A percentile compares a stretch with the other conserved stretches of the same genome.
phyloP scores from a whole-genome alignment of 495 filamentous ascomycete species.

The Penicillium samsonianum region DNA sequence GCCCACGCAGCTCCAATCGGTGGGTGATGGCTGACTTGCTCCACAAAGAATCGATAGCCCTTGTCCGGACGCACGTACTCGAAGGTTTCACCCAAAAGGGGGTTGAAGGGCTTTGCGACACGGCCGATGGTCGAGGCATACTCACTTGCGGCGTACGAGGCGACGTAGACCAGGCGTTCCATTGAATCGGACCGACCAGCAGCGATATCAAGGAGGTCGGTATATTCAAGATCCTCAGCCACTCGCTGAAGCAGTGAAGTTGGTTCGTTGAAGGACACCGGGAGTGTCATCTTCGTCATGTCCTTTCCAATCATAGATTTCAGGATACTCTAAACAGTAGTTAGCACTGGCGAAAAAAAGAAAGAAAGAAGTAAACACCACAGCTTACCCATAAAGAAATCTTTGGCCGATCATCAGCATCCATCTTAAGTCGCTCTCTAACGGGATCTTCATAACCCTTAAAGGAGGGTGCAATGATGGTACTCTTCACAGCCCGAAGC shows the following conservation, averaged over 20 bases:
- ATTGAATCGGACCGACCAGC: constrained; percentile 82
- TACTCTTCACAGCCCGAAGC: constrained; percentile 48
- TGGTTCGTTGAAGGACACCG: constrained; percentile 98
- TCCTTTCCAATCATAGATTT: constrained; percentile 99
- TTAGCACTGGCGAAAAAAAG: constrained; percentile 16
- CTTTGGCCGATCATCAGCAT: constrained; percentile 88
- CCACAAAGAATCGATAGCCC: constrained; percentile 96
- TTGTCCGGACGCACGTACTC: constrained; percentile 95
- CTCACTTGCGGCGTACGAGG: constrained; percentile 91
- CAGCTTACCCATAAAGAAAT: constrained; percentile 89
- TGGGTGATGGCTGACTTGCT: constrained; percentile 98
- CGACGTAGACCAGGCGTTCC: constrained; percentile 94
- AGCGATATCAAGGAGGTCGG: constrained; percentile 87
- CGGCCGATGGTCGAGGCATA: constrained; percentile 96
- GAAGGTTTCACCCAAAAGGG: constrained; percentile 92
- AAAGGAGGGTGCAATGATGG: constrained; percentile 74
- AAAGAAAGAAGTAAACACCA: background rate
- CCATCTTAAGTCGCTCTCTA: constrained; percentile 77
- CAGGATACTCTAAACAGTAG: constrained; percentile 72
- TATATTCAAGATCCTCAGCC: constrained; percentile 96
- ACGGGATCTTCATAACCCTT: constrained; percentile 88
- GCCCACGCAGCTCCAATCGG: constrained; percentile 93
- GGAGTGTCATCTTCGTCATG: constrained; percentile 99
- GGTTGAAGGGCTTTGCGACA: constrained; percentile 98
- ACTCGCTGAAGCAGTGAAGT: constrained; percentile 96